Conservation (phyloP, 2,329 filamentous ascomycete genomes). For the Trichothecium sympodiale region DNA sequence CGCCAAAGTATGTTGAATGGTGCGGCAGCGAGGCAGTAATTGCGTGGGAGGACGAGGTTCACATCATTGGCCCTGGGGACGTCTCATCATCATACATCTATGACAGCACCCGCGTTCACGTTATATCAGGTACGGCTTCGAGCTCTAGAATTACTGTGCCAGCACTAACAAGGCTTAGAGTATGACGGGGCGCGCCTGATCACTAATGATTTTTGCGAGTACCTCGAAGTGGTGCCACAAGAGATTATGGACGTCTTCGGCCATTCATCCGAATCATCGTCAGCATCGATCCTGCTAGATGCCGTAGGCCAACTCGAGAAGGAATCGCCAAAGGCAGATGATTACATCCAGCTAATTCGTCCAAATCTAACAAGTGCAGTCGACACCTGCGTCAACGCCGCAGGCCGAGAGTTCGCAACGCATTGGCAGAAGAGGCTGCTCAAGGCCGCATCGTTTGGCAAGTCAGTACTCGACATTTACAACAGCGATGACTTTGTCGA, state of each 20-base stretch:
- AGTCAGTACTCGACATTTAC: slow-evolving; percentile 93
- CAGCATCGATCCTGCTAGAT: slow-evolving; percentile 86
- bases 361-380: slow-evolving; percentile 84
- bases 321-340: slow-evolving; percentile 92
- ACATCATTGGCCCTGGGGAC: slow-evolving; percentile 78
- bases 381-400: slow-evolving; percentile 84
- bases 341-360: slow-evolving; percentile 91
- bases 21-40: slow-evolving; percentile 92
- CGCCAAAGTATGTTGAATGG: slow-evolving; percentile 85
- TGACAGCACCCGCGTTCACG: slow-evolving; percentile 77
- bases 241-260: slow-evolving; percentile 84
- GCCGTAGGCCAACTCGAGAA: slow-evolving; percentile 84
- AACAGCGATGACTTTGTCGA: slow-evolving; percentile 98
- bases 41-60: slow-evolving; percentile 96
- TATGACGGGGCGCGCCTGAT: slow-evolving; percentile 81
- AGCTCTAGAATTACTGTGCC: background rate
- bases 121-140: slow-evolving; percentile 60
- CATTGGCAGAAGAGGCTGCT: slow-evolving; percentile 93
- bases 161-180: slow-evolving; percentile 26
- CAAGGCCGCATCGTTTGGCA: slow-evolving; percentile 95
- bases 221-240: slow-evolving; percentile 84
- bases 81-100: slow-evolving; percentile 73
- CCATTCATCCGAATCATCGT: slow-evolving; percentile 75
- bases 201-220: slow-evolving; percentile 92
- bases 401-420: slow-evolving; percentile 80